Conservation (phyloP, 805 yeast genomes). For the Wickerhamomyces tratensis region DNA sequence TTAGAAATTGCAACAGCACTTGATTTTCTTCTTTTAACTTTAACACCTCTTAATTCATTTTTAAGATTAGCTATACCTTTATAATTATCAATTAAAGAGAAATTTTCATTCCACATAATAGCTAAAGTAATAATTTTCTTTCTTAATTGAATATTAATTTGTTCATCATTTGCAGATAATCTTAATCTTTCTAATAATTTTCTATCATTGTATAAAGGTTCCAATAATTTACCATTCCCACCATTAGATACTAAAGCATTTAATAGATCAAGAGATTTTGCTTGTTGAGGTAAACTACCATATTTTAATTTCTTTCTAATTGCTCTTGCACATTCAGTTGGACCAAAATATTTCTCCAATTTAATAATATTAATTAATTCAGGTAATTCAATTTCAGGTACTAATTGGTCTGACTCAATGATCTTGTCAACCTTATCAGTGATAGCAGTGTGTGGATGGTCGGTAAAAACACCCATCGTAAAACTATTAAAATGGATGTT, state of each 20-base stretch:
- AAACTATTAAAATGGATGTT: neutral
- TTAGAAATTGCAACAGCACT: neutral
- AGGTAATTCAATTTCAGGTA: constrained; percentile 25
- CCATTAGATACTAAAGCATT: constrained; percentile 55
- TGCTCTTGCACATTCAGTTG: constrained; percentile 82
- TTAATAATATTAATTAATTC: constrained; percentile 23
- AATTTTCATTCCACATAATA: constrained; percentile 57
- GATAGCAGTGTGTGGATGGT: constrained; percentile 61
- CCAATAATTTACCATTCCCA: constrained; percentile 17
- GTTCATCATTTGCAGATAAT: constrained; percentile 31
- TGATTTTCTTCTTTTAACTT: constrained; percentile 10
- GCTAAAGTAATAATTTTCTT: constrained; percentile 41
- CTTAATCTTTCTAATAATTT: constrained; percentile 57
- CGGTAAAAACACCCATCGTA: constrained; percentile 45
- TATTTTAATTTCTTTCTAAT: constrained; percentile 82
- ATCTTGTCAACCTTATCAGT: constrained; percentile 54
- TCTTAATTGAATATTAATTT: constrained; percentile 38
- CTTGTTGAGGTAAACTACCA: constrained; percentile 58
- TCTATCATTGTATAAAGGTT: constrained; percentile 52
- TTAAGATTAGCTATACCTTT: constrained; percentile 37
- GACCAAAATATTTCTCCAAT: constrained; percentile 27
- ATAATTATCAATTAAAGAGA: constrained; percentile 38
- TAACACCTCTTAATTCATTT: constrained; percentile 19
- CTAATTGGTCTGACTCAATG: constrained; percentile 20
- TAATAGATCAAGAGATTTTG: constrained; percentile 53